These are phyloP conservation scores for Quercus bicolor DNA, from an alignment of 306 rosid genomes.

Conservation along the genomic window DNA sequence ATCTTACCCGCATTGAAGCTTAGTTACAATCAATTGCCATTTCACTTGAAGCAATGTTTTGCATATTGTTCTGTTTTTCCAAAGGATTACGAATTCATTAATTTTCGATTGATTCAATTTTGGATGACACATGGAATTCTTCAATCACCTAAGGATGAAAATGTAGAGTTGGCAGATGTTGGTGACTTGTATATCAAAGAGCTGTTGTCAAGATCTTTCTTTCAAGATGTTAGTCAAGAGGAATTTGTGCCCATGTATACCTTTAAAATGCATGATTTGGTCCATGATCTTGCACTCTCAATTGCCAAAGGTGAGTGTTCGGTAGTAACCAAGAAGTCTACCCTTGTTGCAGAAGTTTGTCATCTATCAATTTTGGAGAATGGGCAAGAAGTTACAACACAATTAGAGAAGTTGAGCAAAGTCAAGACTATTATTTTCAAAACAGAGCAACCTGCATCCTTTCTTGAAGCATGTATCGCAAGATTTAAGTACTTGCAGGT, in stretches of 20 bases:
- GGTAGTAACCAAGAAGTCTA: not conserved
- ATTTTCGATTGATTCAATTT: fast-evolving
- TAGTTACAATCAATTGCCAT: too few species aligned
- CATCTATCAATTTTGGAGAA: too few species aligned
- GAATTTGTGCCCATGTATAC: not conserved
- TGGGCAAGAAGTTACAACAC: too few species aligned
- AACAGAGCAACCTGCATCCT: too few species aligned
- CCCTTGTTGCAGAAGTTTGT: too few species aligned
- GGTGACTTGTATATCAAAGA: too few species aligned
- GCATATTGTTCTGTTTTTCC: fast-evolving
- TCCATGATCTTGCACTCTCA: slow-evolving; percentile 24
- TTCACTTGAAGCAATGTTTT: too few species aligned
- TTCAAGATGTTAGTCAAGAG: too few species aligned
- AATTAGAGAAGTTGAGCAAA: too few species aligned
- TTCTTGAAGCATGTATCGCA: not conserved
- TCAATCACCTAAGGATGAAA: fast-evolving
- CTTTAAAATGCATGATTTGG: slow-evolving; percentile 24
- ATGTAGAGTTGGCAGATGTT: fast-evolving
- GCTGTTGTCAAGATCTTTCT: fast-evolving
- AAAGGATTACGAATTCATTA: fast-evolving
- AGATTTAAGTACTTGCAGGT: slow-evolving; percentile 8
- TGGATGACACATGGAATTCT: too few species aligned
- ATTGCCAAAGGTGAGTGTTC: slow-evolving; percentile 16
- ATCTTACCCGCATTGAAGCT: too few species aligned
- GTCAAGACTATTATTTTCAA: not conserved